Evolutionary conservation across 1,284 basidiomycete genomes (phyloP).

Genomic region (Microbotryum saponariae): DNA sequence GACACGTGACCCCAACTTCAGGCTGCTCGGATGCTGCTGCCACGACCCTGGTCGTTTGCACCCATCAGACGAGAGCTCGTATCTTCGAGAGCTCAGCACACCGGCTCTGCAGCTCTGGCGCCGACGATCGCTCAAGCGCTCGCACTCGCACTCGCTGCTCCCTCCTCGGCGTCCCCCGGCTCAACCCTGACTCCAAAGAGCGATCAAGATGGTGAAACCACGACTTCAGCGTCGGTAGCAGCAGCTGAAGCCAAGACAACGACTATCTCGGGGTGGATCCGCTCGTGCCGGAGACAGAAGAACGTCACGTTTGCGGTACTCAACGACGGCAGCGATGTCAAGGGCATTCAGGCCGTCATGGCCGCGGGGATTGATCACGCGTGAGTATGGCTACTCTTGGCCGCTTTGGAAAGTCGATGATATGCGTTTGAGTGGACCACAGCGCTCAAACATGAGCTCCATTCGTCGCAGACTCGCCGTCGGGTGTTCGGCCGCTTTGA

Average conservation of each 20-base stretch:
- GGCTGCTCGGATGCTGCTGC: too few species aligned
- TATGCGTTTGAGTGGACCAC: not conserved
- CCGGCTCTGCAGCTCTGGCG: too few species aligned
- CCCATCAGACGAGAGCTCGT: too few species aligned
- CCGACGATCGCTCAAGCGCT: too few species aligned
- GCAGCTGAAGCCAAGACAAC: not conserved
- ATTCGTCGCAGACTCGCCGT: constrained; percentile 40
- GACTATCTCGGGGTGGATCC: constrained; percentile 63
- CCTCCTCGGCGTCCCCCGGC: too few species aligned
- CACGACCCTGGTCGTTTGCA: too few species aligned
- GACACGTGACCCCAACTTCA: too few species aligned
- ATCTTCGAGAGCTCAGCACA: too few species aligned
- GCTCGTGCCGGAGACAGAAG: constrained; percentile 75
- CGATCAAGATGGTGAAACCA: too few species aligned
- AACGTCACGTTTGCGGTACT: constrained; percentile 73
- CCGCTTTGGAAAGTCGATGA: not conserved
- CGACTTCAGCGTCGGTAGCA: too few species aligned
- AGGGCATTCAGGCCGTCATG: constrained; percentile 70
- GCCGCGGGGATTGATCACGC: constrained; percentile 41
- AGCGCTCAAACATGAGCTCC: not conserved
- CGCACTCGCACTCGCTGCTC: too few species aligned
- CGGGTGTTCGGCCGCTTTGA: constrained; percentile 27
- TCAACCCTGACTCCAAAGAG: too few species aligned
- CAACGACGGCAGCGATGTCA: constrained; percentile 65
- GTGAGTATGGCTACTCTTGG: constrained; percentile 26